Base-by-base conservation (phyloP, 306 rosid genomes). In the Sesbania bispinosa region DNA sequence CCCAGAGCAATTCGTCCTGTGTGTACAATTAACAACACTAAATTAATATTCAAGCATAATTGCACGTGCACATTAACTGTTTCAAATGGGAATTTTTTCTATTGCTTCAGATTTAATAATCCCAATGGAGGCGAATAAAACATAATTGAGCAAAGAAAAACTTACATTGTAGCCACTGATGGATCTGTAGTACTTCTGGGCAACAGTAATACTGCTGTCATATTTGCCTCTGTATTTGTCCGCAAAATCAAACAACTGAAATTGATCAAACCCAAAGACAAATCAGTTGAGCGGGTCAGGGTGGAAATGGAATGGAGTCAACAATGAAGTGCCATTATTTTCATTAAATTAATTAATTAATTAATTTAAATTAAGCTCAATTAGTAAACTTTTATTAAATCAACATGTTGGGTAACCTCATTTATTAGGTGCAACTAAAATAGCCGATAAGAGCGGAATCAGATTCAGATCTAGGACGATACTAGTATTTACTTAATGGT, bases 1-100 rank as follows among this genome's bases (percentile, higher is more conserved):
- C 99, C 99, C 99, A 94, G 0, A 94, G 87, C 80, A 94, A 69
- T 79, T 94, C 99, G 19, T 94, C 99, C 98, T 94, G 83, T 11
- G 1, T 3, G 1, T 10, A 48, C 70, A 64, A 46, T 78, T 58
- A 72, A 48, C 57, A 42, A 30, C 26, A 21, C 65, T 45, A 26
- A 45, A 78, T 78, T 6, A 51, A 70, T 41, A 43, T 33, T 27
- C 41, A 43, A 50, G 46, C 61, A 66, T 29, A 21, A 9, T 39
- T 41, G 18, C 54, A 38, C 26, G 3, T 51, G 29, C 21, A 20
- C 18, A 18, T 42, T 19, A 41, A 19, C 41, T 15, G 3, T 43
- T 45, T 57, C 43, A 36, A 26, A 43, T 10, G 46, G 29, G 33
- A 14, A 30, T 1, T 6, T 47, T 46, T 50, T 61, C 2, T 3